These are phyloP conservation scores for Cyberlindnera mississippiensis DNA, from an alignment of 805 yeast genomes.

Conservation along the genomic window DNA sequence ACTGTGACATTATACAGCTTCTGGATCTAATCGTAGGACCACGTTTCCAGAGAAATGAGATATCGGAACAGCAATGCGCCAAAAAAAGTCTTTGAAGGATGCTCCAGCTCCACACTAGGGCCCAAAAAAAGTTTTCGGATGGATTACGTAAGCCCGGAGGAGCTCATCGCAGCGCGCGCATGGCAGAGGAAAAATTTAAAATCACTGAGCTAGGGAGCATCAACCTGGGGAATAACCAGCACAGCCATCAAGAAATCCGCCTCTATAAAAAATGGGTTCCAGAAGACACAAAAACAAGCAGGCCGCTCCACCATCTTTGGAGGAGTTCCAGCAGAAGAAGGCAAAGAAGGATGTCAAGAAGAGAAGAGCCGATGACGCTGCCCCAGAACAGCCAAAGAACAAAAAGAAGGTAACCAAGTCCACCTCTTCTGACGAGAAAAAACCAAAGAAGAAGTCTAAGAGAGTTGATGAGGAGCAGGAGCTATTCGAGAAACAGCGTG, in stretches of 20 bases:
- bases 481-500: slow-evolving; percentile 26
- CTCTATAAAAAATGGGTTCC: slow-evolving; percentile 56
- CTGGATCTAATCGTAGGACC: too few relatives aligned
- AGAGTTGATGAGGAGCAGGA: slow-evolving; percentile 27
- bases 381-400: slow-evolving; percentile 26
- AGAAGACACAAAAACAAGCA: slow-evolving; percentile 91
- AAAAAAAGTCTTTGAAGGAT: too few relatives aligned
- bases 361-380: slow-evolving; percentile 31
- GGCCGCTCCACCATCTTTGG: slow-evolving; percentile 85
- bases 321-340: slow-evolving; percentile 61
- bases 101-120: too few relatives aligned
- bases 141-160: slow-evolving; percentile 1
- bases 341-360: slow-evolving; percentile 33
- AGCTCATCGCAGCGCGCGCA: slow-evolving; percentile 3
- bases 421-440: slow-evolving; percentile 10
- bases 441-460: slow-evolving; percentile 20
- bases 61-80: too few relatives aligned
- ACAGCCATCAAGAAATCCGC: too few relatives aligned
- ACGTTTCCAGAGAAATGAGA: too few relatives aligned
- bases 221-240: too few relatives aligned
- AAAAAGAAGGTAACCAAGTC: slow-evolving; percentile 21
- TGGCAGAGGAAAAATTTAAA: slow-evolving; percentile 1
- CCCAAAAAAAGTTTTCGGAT: neutral
- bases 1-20: neutral
- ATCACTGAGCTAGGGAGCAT: neutral